phyloP scores from a whole-genome alignment of 2,329 filamentous ascomycete genomes.

The Pleurostoma richardsiae region DNA sequence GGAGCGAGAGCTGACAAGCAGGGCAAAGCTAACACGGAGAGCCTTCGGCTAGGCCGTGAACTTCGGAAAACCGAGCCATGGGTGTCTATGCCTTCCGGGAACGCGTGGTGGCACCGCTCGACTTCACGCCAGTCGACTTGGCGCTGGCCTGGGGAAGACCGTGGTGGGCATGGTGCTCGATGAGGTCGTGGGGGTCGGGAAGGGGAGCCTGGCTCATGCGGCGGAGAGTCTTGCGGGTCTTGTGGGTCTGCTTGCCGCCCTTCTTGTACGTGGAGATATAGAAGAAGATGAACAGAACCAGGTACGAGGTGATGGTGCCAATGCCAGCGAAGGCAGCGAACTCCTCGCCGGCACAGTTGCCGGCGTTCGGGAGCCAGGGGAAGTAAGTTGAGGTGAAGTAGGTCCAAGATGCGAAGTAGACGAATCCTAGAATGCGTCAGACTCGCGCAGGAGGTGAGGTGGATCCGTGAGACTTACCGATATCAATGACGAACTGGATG shows the following conservation, averaged over 20 bases:
- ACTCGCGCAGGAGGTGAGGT: not conserved
- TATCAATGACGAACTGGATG: constrained; percentile 93
- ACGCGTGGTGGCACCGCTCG: constrained; percentile 57
- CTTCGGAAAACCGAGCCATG: too few relatives aligned
- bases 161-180: constrained; percentile 50
- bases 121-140: constrained; percentile 48
- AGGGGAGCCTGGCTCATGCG: constrained; percentile 63
- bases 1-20: too few relatives aligned
- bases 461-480: constrained; percentile 57
- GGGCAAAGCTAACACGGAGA: too few relatives aligned
- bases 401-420: constrained; percentile 99
- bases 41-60: too few relatives aligned
- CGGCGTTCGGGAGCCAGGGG: constrained; percentile 74
- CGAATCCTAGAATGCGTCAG: constrained; percentile 60
- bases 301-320: constrained; percentile 87
- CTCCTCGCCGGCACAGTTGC: constrained; percentile 90
- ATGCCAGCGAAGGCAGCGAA: constrained; percentile 93
- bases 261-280: constrained; percentile 96
- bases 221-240: constrained; percentile 72
- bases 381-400: constrained; percentile 95
- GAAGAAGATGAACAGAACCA: constrained; percentile 98
- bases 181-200: constrained; percentile 76
- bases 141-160: constrained; percentile 45
- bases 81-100: constrained; percentile 62
- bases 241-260: constrained; percentile 65